Evolutionary conservation across 106 monocot species (phyloP), one percentile per base, ranked within the genome.

Genomic region (Dendrobium nobile): DNA sequence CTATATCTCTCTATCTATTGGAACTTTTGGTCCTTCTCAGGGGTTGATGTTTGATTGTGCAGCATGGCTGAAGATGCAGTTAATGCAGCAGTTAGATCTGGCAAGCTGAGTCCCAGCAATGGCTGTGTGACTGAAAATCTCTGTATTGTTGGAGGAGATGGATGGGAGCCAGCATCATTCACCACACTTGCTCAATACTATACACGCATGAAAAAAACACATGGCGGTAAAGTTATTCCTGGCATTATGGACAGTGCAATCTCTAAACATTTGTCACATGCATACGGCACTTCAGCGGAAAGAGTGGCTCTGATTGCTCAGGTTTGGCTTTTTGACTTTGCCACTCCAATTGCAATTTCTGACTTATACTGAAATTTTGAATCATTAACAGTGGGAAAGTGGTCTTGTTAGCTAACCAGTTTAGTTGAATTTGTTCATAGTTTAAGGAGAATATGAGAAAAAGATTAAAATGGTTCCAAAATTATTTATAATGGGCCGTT

Each of bases 51-150:
- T 40, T 65, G 64, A 70, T 37, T 81, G 5, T 47, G 77, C 90
- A 99, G 99, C 86, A 99, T 99, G 99, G 95, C 99, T 67, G 99
- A 99, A 85, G 99, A 99, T 88, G 99, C 91, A 17, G 95, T 99
- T 77, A 80, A 99, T 86, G 90, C 87, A 72, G 99, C 99, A 80
- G 82, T 99, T 75, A 93, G 82, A 80, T 88, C 95, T 82, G 99
- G 89, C n/a, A 88, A 93, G 76, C 84, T 99, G 87, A 99, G 84
- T 40, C 87, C 99, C 8, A 41, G 84, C 42, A 93, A 90, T 86
- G 90, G 88, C 20, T 91, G 99, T 82, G 79, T 99, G 77, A 95
- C 93, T 45, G 80, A 91, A 64, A 58, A 86, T 72, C 83, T 99
- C 42, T 77, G 48, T 59, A 88, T 95, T 77, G 87, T 93, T 82